A percentile compares a stretch with the other conserved stretches of the same genome.
These are phyloP conservation scores for Perkinsus olseni DNA, from an alignment of 169 alveolate genomes.

Conservation along the genomic window DNA sequence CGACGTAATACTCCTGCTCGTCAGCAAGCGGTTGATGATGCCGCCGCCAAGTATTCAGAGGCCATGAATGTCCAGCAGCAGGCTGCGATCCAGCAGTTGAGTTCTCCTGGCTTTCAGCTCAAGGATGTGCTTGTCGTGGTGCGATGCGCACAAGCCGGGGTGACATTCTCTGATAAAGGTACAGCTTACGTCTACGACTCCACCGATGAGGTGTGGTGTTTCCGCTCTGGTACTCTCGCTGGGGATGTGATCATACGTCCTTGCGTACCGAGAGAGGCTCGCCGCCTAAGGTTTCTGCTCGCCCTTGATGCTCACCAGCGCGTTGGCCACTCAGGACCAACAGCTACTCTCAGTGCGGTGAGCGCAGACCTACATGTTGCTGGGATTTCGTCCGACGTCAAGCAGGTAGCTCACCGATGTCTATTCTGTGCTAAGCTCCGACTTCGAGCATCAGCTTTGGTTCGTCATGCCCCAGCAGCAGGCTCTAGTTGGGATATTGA, in stretches of 20 bases:
- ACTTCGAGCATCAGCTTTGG: not conserved
- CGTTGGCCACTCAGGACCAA: not conserved
- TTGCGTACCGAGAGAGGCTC: not conserved
- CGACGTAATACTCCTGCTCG: not conserved
- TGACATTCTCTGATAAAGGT: not conserved
- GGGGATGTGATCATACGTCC: not conserved
- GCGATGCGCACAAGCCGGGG: not conserved
- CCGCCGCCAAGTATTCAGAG: too few species aligned
- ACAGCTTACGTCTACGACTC: not conserved
- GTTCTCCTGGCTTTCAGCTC: not conserved
- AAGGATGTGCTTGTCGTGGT: not conserved
- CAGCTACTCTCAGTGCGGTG: not conserved
- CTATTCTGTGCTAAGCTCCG: not conserved
- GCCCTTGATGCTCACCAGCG: not conserved
- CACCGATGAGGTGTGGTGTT: not conserved
- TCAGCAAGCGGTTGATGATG: too few species aligned
- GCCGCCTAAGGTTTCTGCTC: not conserved
- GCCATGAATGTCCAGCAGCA: too few species aligned
- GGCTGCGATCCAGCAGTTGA: too few species aligned
- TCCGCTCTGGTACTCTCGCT: not conserved
- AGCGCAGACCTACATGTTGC: not conserved
- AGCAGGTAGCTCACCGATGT: not conserved
- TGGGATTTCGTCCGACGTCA: not conserved
- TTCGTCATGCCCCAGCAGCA: not conserved
- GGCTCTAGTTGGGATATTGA: not conserved